phyloP scores from a whole-genome alignment of 306 rosid species.

The Urtica urens region DNA sequence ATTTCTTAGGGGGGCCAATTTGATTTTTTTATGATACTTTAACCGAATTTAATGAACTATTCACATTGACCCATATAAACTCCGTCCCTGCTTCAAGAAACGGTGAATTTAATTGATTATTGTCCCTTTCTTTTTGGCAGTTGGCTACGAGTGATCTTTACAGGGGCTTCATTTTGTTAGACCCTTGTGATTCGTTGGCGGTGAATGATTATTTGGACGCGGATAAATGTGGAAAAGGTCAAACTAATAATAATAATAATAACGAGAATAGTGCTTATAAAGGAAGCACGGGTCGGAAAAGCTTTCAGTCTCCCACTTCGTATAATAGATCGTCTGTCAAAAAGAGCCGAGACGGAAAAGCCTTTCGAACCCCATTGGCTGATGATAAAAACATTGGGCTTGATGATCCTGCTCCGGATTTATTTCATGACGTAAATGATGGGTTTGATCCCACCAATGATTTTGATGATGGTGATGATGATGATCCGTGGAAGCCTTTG shows the following conservation, averaged over 20 bases:
- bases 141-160: slow-evolving; percentile 69
- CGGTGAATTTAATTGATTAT: neutral
- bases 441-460: slow-evolving; percentile 36
- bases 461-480: slow-evolving; percentile 48
- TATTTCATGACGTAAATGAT: slow-evolving; percentile 24
- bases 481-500: slow-evolving; percentile 88
- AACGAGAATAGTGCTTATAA: slow-evolving; percentile 38
- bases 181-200: slow-evolving; percentile 57
- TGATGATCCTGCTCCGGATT: slow-evolving; percentile 34
- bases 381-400: slow-evolving; percentile 26
- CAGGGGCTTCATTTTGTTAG: slow-evolving; percentile 74
- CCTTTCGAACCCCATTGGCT: slow-evolving; percentile 30
- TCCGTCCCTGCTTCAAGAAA: too few relatives aligned
- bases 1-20: too few relatives aligned
- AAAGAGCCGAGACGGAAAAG: slow-evolving; percentile 40
- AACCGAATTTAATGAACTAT: too few relatives aligned
- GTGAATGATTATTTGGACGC: slow-evolving; percentile 53
- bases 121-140: slow-evolving; percentile 40
- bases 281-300: slow-evolving; percentile 39
- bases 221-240: slow-evolving; percentile 29
- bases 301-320: slow-evolving; percentile 45
- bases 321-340: slow-evolving; percentile 33
- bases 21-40: too few relatives aligned
- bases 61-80: too few relatives aligned
- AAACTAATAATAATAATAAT: too few relatives aligned